These are phyloP conservation scores for Solidago caesia DNA, from an alignment of 129 eudicot species.

Conservation along the genomic window DNA sequence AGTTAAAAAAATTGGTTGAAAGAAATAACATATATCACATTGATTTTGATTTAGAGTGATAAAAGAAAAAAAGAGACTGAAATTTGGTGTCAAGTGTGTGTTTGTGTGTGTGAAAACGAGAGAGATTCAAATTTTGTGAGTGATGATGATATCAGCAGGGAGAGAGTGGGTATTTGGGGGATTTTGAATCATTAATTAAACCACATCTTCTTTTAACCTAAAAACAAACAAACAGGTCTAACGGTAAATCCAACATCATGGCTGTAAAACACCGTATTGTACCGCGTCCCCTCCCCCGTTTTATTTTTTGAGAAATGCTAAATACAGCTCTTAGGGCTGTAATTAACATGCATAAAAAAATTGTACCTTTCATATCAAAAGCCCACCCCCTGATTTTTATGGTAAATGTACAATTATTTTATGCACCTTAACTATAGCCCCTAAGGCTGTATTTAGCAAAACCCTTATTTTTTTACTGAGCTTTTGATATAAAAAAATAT, in stretches of 20 bases:
- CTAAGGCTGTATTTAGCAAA: too few relatives aligned
- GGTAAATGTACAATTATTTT: too few relatives aligned
- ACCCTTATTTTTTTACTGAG: too few relatives aligned
- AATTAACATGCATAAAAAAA: too few relatives aligned
- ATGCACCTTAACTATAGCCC: too few relatives aligned
- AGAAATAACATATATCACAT: neutral
- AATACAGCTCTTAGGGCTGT: too few relatives aligned
- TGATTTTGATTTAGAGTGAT: neutral
- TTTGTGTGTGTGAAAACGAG: conserved; percentile 5
- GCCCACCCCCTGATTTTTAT: too few relatives aligned
- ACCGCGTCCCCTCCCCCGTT: too few relatives aligned
- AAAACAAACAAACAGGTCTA: neutral
- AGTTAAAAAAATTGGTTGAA: neutral
- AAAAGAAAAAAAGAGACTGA: conserved; percentile 8
- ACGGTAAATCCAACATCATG: neutral
- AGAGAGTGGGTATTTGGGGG: conserved; percentile 27
- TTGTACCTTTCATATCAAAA: too few relatives aligned
- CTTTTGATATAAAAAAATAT: too few relatives aligned
- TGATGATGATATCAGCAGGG: conserved; percentile 3
- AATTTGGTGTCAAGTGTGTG: conserved; percentile 14
- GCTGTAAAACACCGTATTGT: too few relatives aligned
- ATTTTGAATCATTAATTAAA: conserved; percentile 26
- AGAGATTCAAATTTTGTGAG: conserved; percentile 36
- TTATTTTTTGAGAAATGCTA: too few relatives aligned
- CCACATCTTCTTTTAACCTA: conserved; percentile 15